Conservation (phyloP, 371 early-diverging fungal genomes). For the Apophysomyces ossiformis region DNA sequence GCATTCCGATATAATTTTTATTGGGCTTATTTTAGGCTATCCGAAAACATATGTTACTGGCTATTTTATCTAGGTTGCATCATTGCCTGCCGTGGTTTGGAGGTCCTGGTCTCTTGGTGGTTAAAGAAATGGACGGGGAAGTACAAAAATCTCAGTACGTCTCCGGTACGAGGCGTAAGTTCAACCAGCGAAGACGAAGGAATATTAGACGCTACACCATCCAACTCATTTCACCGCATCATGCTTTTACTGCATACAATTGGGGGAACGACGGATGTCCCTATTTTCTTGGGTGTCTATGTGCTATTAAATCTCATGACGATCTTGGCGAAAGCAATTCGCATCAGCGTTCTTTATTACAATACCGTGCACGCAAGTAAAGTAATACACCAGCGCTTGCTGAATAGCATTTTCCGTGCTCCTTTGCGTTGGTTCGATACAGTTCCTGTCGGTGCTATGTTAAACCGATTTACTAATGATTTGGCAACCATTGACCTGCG, state of each 20-base stretch:
- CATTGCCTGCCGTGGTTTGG: conserved; percentile 47
- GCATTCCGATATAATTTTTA: too few relatives aligned
- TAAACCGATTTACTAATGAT: conserved; percentile 11
- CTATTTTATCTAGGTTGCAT: conserved; percentile 25
- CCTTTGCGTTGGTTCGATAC: background rate
- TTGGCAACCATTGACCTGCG: background rate
- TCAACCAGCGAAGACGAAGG: too few relatives aligned
- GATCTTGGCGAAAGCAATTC: background rate
- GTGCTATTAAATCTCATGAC: too few relatives aligned
- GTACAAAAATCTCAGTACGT: background rate
- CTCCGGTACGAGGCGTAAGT: too few relatives aligned
- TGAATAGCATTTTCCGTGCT: background rate
- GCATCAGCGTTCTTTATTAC: background rate
- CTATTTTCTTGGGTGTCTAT: too few relatives aligned
- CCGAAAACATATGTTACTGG: conserved; percentile 58
- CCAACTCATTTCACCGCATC: too few relatives aligned
- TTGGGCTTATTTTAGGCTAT: conserved; percentile 44
- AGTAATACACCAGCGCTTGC: background rate
- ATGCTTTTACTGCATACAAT: too few relatives aligned
- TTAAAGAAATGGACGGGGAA: conserved; percentile 62
- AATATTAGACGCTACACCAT: too few relatives aligned
- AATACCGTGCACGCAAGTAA: background rate
- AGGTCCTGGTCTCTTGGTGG: conserved; percentile 57
- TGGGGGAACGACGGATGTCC: too few relatives aligned
- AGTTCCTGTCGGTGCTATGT: background rate